phyloP scores from a whole-genome alignment of 805 yeast species.

The Wickerhamiella hasegawae region DNA sequence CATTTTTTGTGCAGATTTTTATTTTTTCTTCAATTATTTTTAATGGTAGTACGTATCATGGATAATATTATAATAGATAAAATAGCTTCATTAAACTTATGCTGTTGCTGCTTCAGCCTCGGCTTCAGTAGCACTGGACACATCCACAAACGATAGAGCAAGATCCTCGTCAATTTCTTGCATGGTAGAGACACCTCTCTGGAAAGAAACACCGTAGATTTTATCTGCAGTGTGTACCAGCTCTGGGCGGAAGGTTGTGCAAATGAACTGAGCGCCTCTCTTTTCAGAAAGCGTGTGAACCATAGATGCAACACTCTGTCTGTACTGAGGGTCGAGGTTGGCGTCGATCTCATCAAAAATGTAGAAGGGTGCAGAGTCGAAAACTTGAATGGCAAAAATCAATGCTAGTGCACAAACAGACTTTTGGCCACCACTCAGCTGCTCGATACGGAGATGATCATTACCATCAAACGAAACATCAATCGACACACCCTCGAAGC shows the following conservation, averaged over 20 bases:
- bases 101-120: neutral
- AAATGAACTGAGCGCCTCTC: constrained; percentile 53
- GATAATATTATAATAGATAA: too few relatives aligned
- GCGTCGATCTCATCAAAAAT: constrained; percentile 95
- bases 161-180: constrained; percentile 51
- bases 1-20: too few relatives aligned
- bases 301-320: constrained; percentile 70
- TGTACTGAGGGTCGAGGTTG: constrained; percentile 79
- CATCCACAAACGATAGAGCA: constrained; percentile 69
- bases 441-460: constrained; percentile 79
- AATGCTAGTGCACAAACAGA: constrained; percentile 92
- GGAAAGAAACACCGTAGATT: constrained; percentile 75
- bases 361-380: constrained; percentile 96
- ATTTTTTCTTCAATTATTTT: too few relatives aligned
- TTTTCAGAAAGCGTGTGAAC: constrained; percentile 43
- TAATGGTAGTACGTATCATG: too few relatives aligned
- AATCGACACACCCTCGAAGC: constrained; percentile 73
- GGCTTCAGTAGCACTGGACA: neutral
- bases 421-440: constrained; percentile 92
- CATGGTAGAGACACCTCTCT: constrained; percentile 66
- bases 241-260: constrained; percentile 92
- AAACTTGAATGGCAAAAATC: constrained; percentile 81
- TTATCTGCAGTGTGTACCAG: constrained; percentile 75
- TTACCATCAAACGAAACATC: constrained; percentile 80
- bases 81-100: neutral